These are phyloP conservation scores for Coemansia sp. DNA, from an alignment of 192 early-diverging fungal genomes.

Conservation along the genomic window DNA sequence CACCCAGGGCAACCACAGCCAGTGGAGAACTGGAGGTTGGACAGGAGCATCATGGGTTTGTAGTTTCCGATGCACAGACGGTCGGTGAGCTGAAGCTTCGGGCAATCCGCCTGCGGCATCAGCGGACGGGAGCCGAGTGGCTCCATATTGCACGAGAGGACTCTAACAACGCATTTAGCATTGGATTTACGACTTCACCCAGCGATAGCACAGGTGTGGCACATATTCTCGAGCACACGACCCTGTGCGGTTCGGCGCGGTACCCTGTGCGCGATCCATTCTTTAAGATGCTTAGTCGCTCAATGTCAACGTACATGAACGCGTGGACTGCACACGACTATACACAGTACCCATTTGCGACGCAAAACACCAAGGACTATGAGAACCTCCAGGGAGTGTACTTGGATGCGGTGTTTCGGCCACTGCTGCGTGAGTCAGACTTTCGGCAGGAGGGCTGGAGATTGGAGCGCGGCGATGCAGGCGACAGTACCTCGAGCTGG, in stretches of 20 bases:
- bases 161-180: slow-evolving; percentile 91
- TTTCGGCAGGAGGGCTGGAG: slow-evolving; percentile 96
- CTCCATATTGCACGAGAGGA: slow-evolving; percentile 86
- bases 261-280: slow-evolving; percentile 98
- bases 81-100: slow-evolving; percentile 79
- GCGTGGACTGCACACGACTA: slow-evolving; percentile 88
- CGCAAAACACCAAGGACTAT: slow-evolving; percentile 86
- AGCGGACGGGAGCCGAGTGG: slow-evolving; percentile 79
- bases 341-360: slow-evolving; percentile 92
- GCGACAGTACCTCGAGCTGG: slow-evolving; percentile 42
- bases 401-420: slow-evolving; percentile 86
- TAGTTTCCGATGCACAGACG: slow-evolving; percentile 51
- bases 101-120: slow-evolving; percentile 73
- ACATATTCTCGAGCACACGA: slow-evolving; percentile 95
- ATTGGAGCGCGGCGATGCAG: slow-evolving; percentile 74
- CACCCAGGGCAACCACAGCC: neutral
- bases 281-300: slow-evolving; percentile 96
- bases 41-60: slow-evolving; percentile 42
- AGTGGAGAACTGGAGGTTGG: slow-evolving; percentile 18
- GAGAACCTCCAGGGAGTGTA: slow-evolving; percentile 87
- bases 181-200: slow-evolving; percentile 86
- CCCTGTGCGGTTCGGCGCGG: slow-evolving; percentile 81
- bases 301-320: slow-evolving; percentile 96
- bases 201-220: slow-evolving; percentile 82
- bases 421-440: slow-evolving; percentile 75